Percentiles rank a stretch among this genome's conserved stretches.
These are phyloP conservation scores for Neonectria ditissima DNA, from an alignment of 2,329 filamentous ascomycete species.

Conservation along the genomic window DNA sequence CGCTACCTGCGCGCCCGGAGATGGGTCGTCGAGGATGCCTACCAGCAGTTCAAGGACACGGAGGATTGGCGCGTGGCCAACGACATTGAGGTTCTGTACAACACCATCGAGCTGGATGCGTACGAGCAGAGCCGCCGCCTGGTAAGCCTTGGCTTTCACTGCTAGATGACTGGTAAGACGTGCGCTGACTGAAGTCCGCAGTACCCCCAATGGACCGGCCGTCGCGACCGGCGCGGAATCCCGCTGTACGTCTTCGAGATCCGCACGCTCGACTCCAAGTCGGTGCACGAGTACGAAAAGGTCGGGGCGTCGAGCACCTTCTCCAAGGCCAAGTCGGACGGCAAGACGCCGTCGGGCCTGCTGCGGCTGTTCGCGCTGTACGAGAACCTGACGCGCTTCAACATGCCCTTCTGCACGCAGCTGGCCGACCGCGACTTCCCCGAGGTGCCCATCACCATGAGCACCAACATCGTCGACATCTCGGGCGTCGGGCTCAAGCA, in stretches of 20 bases:
- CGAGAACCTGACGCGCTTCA: slow-evolving; percentile 90
- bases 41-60: slow-evolving; percentile 86
- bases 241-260: slow-evolving; percentile 94
- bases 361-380: slow-evolving; percentile 92
- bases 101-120: slow-evolving; percentile 85
- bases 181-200: slow-evolving; percentile 49
- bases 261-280: slow-evolving; percentile 83
- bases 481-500: slow-evolving; percentile 88
- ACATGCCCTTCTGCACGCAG: slow-evolving; percentile 85
- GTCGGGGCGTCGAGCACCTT: slow-evolving; percentile 65
- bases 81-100: slow-evolving; percentile 81
- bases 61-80: slow-evolving; percentile 89
- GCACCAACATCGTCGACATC: slow-evolving; percentile 96
- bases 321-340: slow-evolving; percentile 72
- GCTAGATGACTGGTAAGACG: not conserved
- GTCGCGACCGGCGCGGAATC: slow-evolving; percentile 89
- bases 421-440: slow-evolving; percentile 77
- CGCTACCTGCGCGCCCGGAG: slow-evolving; percentile 88
- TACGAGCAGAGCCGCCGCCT: slow-evolving; percentile 84
- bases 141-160: slow-evolving; percentile 57
- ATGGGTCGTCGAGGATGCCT: slow-evolving; percentile 82
- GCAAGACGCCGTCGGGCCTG: slow-evolving; percentile 78
- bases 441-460: slow-evolving; percentile 89
- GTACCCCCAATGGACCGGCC: slow-evolving; percentile 96
- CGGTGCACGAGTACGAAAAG: slow-evolving; percentile 82